phyloP scores from a whole-genome alignment of 495 filamentous ascomycete species.

The Tetracladium marchalianum region DNA sequence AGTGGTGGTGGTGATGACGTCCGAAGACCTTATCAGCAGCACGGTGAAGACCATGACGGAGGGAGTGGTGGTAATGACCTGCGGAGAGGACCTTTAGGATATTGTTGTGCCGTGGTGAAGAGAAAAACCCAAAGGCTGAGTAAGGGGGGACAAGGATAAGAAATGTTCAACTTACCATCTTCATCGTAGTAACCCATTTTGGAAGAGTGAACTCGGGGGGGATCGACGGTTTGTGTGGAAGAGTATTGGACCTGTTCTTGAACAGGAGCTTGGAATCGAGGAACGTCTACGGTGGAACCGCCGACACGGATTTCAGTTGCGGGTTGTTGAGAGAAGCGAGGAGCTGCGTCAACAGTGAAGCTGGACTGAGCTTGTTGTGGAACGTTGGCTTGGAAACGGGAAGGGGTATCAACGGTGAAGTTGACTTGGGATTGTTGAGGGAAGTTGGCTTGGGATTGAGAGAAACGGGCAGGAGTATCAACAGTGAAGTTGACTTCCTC shows the following conservation, averaged over 20 bases:
- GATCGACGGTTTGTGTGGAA: conserved; percentile 23
- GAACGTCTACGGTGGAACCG: conserved; percentile 39
- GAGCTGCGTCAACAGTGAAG: conserved; percentile 39
- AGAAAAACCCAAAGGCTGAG: not conserved
- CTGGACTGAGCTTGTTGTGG: conserved; percentile 25
- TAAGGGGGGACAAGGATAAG: not conserved
- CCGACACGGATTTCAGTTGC: conserved; percentile 26
- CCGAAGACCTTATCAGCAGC: conserved; percentile 65
- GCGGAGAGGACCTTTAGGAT: conserved; percentile 20
- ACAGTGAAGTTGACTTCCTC: conserved; percentile 49
- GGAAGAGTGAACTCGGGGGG: conserved; percentile 30
- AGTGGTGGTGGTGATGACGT: conserved; percentile 41
- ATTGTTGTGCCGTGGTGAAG: not conserved
- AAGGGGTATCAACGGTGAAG: conserved; percentile 24
- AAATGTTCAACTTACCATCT: conserved; percentile 42
- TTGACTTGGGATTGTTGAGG: conserved; percentile 10
- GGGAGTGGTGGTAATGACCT: conserved; percentile 79
- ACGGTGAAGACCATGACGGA: conserved; percentile 79
- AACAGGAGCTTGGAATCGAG: conserved; percentile 26
- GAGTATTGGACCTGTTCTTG: conserved; percentile 28
- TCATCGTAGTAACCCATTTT: conserved; percentile 99
- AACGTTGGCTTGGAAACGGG: conserved; percentile 23
- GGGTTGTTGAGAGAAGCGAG: conserved; percentile 28
- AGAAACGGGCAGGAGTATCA: conserved; percentile 23
- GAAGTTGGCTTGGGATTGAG: conserved; percentile 3